These are phyloP conservation scores for Phaffomyces opuntiae DNA, from an alignment of 805 yeast species.

Conservation along the genomic window DNA sequence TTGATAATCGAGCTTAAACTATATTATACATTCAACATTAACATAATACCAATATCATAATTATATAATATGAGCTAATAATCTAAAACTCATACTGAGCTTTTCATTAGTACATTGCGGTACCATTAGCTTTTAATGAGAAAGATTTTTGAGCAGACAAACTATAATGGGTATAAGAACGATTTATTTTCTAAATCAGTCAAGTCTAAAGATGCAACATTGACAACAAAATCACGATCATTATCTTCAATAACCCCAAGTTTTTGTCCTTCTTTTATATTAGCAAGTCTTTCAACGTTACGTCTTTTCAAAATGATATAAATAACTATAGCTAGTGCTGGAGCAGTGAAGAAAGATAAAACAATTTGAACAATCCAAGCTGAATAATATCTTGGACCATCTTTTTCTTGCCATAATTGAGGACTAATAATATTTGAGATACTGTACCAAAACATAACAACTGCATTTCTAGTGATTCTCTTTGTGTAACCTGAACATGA, in stretches of 20 bases:
- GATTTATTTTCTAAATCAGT: conserved; percentile 45
- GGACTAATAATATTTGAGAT: conserved; percentile 48
- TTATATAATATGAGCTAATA: no score
- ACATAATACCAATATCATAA: no score
- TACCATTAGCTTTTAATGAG: no score
- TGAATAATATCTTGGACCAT: conserved; percentile 38
- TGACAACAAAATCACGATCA: conserved; percentile 27
- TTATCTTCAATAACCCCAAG: conserved; percentile 27
- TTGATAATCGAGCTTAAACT: no score
- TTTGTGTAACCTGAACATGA: conserved; percentile 45
- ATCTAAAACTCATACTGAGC: no score
- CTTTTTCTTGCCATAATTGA: conserved; percentile 44
- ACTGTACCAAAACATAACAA: conserved; percentile 39
- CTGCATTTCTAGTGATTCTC: conserved; percentile 38
- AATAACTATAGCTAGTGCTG: conserved; percentile 35
- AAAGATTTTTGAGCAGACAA: background rate
- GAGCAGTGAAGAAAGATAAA: conserved; percentile 40
- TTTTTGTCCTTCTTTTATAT: conserved; percentile 12
- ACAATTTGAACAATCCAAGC: conserved; percentile 54
- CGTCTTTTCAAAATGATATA: conserved; percentile 38
- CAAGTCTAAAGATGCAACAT: conserved; percentile 38
- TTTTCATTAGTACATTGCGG: no score
- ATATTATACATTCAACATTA: no score
- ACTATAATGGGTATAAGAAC: conserved; percentile 41
- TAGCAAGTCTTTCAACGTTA: conserved; percentile 33